Base-by-base conservation (phyloP, 2,329 filamentous ascomycete species). In the Xenosphaeropsis pyriputrescens region DNA sequence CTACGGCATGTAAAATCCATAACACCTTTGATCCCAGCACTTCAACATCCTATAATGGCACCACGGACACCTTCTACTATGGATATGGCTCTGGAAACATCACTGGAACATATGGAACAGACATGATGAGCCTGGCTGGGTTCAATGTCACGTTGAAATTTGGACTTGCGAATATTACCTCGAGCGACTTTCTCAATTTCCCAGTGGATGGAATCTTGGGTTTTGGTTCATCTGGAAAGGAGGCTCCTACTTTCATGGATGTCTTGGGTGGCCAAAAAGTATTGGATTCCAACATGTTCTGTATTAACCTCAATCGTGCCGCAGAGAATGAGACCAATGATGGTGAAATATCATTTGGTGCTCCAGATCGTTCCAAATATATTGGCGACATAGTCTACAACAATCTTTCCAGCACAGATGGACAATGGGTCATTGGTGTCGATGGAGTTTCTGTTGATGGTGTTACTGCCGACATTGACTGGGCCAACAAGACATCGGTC, bases 131-230 rank as follows among this genome's bases (percentile, higher is more conserved):
- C 4, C 60, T 93, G 45, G 81, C 76, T 2, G 74, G 72, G 13
- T 63, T 88, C 43, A 70, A 65, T 32, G 53, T 85, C 12, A 56
- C 67, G 2, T 67, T 85, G 48, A 64, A 72, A 3, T 83, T 94
- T 50, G 86, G 86, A 4, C 59, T 88, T 41, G 84, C 81, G 16
- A 71, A 69, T 26, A 68, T 68, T 17, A 82, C 82, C 2, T 85
- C 83, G 1, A 59, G 73, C 37, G 77, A 91, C 45, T 93, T 94
- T 55, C 59, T 64, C 18, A 69, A 71, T 37, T 93, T 89, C 49
- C 80, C 84, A 2, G 86, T 93, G 57, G 86, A 94, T 54, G 86
- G 86, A 17, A 93, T 94, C 35, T 62, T 94, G 2, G 86, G 85
- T 4, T 61, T 93, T 17, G 80, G 82, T 13, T 75, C 78, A 48